Percentiles rank a stretch among this genome's conserved stretches.
Evolutionary conservation across 2,329 filamentous ascomycete species (phyloP).

Genomic region (Cercospora nicotianae): DNA sequence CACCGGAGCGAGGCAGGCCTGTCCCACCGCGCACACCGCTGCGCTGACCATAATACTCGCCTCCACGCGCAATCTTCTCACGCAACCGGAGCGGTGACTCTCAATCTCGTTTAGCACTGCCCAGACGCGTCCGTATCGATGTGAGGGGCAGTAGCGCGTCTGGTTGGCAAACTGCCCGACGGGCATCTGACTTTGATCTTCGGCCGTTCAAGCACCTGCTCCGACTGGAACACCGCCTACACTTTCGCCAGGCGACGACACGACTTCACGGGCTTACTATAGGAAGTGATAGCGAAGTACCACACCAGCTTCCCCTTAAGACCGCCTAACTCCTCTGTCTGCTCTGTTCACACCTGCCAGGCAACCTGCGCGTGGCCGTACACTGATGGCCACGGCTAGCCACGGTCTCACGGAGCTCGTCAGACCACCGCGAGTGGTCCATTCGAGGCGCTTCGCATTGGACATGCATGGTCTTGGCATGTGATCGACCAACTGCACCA

Average conservation of each 20-base stretch:
- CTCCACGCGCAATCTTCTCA: neutral
- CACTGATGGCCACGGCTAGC: neutral
- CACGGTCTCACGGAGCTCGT: neutral
- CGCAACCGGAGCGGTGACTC: conserved; percentile 5
- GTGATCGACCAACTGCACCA: neutral
- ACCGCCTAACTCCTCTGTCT: neutral
- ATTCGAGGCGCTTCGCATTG: neutral
- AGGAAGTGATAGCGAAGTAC: neutral
- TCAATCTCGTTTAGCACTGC: neutral
- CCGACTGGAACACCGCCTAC: neutral
- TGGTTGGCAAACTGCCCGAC: neutral
- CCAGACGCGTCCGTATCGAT: neutral
- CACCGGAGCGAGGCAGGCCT: neutral
- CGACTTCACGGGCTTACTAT: neutral
- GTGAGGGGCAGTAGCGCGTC: neutral
- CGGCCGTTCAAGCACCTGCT: neutral
- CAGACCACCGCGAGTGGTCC: neutral
- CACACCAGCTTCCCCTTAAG: neutral
- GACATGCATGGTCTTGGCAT: neutral
- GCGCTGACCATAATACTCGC: neutral
- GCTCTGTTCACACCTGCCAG: neutral
- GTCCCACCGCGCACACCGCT: conserved; percentile 13
- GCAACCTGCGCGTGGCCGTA: neutral
- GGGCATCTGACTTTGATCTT: neutral
- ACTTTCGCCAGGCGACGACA: neutral